These are phyloP conservation scores for Hippophae gyantsensis DNA, from an alignment of 306 rosid species.

Conservation along the genomic window DNA sequence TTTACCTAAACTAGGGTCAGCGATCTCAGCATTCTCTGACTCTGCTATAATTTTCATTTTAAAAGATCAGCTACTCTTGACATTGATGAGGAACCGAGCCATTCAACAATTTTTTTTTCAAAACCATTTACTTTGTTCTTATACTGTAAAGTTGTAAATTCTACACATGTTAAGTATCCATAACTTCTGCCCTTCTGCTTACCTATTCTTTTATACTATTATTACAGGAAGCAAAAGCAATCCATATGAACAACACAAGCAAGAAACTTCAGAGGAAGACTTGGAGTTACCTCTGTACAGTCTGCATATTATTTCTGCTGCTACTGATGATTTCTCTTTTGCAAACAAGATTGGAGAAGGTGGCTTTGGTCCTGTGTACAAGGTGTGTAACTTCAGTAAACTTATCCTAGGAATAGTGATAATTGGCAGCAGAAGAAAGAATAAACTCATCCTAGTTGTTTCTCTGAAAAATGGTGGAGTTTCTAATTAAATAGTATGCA, in stretches of 20 bases:
- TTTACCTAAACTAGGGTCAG: no score
- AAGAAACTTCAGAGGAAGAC: constrained; percentile 15
- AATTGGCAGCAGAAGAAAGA: neutral
- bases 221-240: neutral
- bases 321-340: constrained; percentile 24
- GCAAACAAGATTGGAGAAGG: constrained; percentile 49
- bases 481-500: constrained; percentile 12
- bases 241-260: neutral
- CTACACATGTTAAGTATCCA: no score
- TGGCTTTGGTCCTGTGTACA: constrained; percentile 51
- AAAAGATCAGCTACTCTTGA: no score
- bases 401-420: neutral
- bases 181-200: neutral
- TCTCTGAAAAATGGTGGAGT: neutral
- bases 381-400: constrained; percentile 14
- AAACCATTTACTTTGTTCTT: no score
- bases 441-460: no score
- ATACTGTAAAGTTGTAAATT: no score
- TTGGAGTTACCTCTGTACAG: constrained; percentile 21
- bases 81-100: no score
- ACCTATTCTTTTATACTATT: neutral
- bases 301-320: constrained; percentile 18
- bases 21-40: no score
- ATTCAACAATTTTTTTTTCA: no score
- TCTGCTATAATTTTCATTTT: no score